Evolutionary conservation across 2,329 filamentous ascomycete species (phyloP), one percentile per base, ranked within the genome.

Genomic region (Botryosphaeria dothidea): DNA sequence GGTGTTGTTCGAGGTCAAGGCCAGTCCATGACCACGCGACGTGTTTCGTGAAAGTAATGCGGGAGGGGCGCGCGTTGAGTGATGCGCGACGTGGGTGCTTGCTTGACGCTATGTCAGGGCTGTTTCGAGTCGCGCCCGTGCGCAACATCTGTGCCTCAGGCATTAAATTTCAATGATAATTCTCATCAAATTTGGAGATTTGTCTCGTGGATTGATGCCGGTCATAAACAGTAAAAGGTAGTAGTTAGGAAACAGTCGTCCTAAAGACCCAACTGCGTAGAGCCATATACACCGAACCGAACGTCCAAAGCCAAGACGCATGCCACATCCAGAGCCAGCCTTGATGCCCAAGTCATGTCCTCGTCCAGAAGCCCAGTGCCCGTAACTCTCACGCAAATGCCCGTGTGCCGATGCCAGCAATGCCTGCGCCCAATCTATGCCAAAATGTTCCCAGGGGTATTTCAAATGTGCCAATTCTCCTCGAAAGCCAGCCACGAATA

Each of bases 21-120:
- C 57, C 46, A 66, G 48, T 66, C 64, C 64, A 66, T 66, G 64
- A 62, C 64, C 58, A 60, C 62, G 31, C 21, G 45, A 15, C 13
- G 23, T 5, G n/a, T 9, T 38, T 31, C 25, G 61, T 19, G 63
- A n/a, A 17, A 25, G 43, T 5, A 19, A 34, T 41, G 46, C 60
- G 17, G 45, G 46, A 60, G 45, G 54, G 51, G 52, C 43, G 46
- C 25, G 27, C 31, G 51, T 64, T 48, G 62, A 19, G 29, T 54
- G 61, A 52, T 63, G 34, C 46, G 49, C 36, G 34, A 52, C 46
- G 46, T 43, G 41, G 61, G 43, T 58, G 51, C n/a, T n/a, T 34
- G 31, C 31, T 64, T 64, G 62, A 64, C 62, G 62, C 58, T 64
- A 64, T 64, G 62, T 27, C 38, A 29, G 54, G 38, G 36, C 54